phyloP scores from a whole-genome alignment of 2,329 filamentous ascomycete species.

The Hymenoscyphus linearis region DNA sequence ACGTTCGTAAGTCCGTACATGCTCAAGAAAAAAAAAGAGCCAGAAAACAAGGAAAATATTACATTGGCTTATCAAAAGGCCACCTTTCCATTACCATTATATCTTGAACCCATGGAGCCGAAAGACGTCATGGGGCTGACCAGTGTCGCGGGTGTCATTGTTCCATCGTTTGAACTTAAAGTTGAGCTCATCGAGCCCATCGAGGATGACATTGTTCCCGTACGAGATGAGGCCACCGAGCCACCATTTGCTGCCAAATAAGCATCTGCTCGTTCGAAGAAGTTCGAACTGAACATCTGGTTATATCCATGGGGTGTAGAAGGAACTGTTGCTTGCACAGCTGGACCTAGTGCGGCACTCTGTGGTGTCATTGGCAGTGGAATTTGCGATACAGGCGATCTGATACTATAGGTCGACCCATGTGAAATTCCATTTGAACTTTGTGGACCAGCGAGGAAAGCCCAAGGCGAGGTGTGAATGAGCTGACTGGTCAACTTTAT shows the following conservation, averaged over 20 bases:
- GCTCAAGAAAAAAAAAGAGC: conserved; percentile 3
- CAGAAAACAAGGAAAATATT: background rate
- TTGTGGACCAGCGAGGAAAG: conserved; percentile 39
- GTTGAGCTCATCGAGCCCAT: conserved; percentile 28
- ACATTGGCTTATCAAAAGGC: conserved; percentile 16
- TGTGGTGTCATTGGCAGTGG: conserved; percentile 79
- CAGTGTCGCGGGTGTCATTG: conserved; percentile 25
- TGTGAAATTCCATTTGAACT: conserved; percentile 20
- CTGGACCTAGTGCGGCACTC: conserved; percentile 82
- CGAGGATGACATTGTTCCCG: conserved; percentile 30
- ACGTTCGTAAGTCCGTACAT: conserved; percentile 2
- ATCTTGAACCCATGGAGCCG: conserved; percentile 20
- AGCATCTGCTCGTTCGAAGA: conserved; percentile 31
- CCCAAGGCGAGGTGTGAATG: conserved; percentile 63
- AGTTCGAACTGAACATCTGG: conserved; percentile 28
- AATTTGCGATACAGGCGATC: conserved; percentile 43
- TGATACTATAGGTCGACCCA: conserved; percentile 21
- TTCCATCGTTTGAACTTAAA: conserved; percentile 24
- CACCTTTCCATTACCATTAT: conserved; percentile 27
- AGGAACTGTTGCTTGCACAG: conserved; percentile 83
- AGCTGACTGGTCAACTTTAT: conserved; percentile 74
- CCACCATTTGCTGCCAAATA: conserved; percentile 26
- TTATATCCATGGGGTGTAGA: conserved; percentile 48
- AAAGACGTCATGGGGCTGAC: conserved; percentile 26
- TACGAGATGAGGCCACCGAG: conserved; percentile 25